Conservation (phyloP, 2,329 filamentous ascomycete species). For the Ceratocystis ficicola region DNA sequence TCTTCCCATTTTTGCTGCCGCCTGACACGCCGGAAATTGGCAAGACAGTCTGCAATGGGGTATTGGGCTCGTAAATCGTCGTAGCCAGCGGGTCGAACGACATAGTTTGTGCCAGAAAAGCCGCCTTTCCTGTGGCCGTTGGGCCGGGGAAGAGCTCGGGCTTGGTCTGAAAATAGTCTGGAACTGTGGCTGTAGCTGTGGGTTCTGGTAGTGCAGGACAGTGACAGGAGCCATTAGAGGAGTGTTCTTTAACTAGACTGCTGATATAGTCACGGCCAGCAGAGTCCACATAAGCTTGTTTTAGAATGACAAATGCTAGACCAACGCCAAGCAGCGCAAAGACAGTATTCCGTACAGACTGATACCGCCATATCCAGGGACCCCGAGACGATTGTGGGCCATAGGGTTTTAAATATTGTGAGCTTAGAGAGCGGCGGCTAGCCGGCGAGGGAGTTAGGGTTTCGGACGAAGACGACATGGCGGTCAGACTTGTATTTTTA, state of each 20-base stretch:
- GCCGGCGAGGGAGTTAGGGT: neutral
- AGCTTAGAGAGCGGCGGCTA: neutral
- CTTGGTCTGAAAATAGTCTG: constrained; percentile 51
- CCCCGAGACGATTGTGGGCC: neutral
- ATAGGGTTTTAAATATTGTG: neutral
- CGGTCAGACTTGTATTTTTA: neutral
- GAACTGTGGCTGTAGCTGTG: constrained; percentile 34
- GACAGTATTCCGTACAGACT: constrained; percentile 20
- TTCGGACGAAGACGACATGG: neutral
- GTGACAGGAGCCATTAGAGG: constrained; percentile 25
- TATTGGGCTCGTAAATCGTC: constrained; percentile 51
- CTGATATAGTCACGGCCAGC: constrained; percentile 22
- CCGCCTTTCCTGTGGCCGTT: constrained; percentile 55
- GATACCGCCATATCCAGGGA: constrained; percentile 15
- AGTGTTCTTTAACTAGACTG: constrained; percentile 14
- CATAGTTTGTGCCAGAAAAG: constrained; percentile 61
- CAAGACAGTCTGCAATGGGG: constrained; percentile 57
- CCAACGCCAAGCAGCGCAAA: constrained; percentile 28
- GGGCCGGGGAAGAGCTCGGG: constrained; percentile 51
- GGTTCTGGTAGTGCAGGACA: constrained; percentile 25
- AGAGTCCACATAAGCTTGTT: constrained; percentile 26
- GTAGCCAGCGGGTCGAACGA: constrained; percentile 48
- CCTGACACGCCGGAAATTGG: constrained; percentile 49
- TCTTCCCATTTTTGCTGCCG: constrained; percentile 33
- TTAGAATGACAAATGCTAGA: constrained; percentile 31